These are phyloP conservation scores for Termitomyces sp. DNA, from an alignment of 768 basidiomycete genomes.

Conservation along the genomic window DNA sequence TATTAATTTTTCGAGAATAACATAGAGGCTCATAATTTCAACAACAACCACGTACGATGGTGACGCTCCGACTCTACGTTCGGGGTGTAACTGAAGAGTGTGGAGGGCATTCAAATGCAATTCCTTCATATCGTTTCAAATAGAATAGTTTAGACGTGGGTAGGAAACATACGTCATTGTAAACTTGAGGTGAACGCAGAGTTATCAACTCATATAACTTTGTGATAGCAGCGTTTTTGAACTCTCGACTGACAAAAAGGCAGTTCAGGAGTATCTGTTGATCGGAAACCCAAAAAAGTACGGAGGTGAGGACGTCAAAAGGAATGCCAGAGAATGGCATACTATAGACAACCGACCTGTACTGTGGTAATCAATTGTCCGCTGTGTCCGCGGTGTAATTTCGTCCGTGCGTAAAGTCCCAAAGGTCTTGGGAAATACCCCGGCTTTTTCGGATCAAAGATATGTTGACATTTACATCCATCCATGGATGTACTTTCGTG, in stretches of 20 bases:
- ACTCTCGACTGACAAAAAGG: not conserved
- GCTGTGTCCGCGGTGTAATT: no score
- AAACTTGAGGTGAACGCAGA: constrained; percentile 2
- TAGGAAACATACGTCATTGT: not conserved
- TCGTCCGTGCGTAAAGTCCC: not conserved
- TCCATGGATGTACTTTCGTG: no score
- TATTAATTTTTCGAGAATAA: not conserved
- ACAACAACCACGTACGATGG: not conserved
- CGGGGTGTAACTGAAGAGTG: not conserved
- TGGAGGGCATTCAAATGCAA: constrained; percentile 1
- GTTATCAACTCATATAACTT: constrained; percentile 1
- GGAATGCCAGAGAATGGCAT: not conserved
- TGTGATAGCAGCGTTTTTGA: not conserved
- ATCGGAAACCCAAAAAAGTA: not conserved
- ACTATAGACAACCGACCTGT: not conserved
- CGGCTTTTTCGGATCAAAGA: not conserved
- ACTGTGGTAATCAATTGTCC: not conserved
- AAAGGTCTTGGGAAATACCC: not conserved
- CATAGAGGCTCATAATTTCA: no score
- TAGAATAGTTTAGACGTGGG: not conserved
- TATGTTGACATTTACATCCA: not conserved
- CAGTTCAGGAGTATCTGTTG: not conserved
- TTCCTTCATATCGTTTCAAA: not conserved
- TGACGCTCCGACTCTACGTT: not conserved
- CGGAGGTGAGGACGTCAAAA: not conserved